Base-by-base conservation (phyloP, 1,284 basidiomycete species). In the Apiotrichum sp. region DNA sequence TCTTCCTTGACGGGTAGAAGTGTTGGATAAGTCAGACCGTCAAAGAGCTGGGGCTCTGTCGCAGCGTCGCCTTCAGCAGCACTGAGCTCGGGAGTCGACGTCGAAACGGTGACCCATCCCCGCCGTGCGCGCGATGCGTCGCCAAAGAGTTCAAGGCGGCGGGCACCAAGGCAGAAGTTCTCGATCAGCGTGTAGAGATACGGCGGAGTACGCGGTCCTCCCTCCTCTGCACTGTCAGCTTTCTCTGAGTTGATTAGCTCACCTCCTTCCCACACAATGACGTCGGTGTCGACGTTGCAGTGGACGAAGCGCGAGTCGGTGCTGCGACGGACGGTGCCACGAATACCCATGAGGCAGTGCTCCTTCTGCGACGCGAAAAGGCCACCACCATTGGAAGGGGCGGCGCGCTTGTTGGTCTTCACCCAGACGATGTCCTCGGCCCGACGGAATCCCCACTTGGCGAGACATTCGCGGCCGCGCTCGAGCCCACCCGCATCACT, bases 361-460 rank as follows among this genome's bases (percentile, higher is more conserved):
- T 97, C 89, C 70, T 95, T 93, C 50, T 92, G 93, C 39, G 89
- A 82, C 7, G 87, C 89, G 47, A 96, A 80, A 32, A 96, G 75
- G 6, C 73, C 64, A 34, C 47, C 52, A 55, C 46, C 41, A 43
- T 46, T 51, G 10, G 29, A 8, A 29, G 36, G 9, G 29, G 36
- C 29, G 11, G 22, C 47, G 22, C 33, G 39, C 47, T 80, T 80
- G 70, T 96, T 96, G 36, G 91, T 95, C 77, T 90, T 93, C 54
- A 96, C 86, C 92, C 93, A 98, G 4, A 95, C 88, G 22, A 98
- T 91, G 72, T 98, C 95, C 71, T 98, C 95, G 65, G 92, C 97
- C 47, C 95, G 78, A 46, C 95, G 79, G 72, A 95, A 99, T 1
- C 95, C 95, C 95, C 95, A 99, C 68, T 85, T 87, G 1, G 86